Base-by-base conservation (phyloP, 2,329 filamentous ascomycete species). In the Aspergillus sp. region DNA sequence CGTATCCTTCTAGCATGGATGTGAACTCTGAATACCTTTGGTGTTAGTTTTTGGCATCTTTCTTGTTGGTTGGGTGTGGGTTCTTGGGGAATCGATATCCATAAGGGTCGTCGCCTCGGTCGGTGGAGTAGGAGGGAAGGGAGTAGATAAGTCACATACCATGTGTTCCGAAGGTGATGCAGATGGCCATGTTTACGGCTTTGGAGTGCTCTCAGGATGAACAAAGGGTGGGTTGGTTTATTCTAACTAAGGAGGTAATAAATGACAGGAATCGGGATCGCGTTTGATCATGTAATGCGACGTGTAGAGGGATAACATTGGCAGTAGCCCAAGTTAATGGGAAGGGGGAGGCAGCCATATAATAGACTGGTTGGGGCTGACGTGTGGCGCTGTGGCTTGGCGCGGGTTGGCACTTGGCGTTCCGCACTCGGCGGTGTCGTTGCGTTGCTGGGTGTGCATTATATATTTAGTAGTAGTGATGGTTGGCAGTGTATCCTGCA, bases 1-100 rank as follows among this genome's bases (percentile, higher is more conserved):
- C 78, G 57, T 79, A 80, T n/a, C 78, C 79, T 63, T 79, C 70
- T 23, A 81, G 72, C 63, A 72, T 74, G 39, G 73, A 77, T 2
- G 77, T 76, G 64, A 81, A 80, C 60, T 81, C 79, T 80, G 62
- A 5, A 47, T 47, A 5, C 7, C 13, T 49, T 47, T 38, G 3
- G 19, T 32, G 36, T 64, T 58, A 55, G 59, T 55, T 52, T 52
- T 45, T 17, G 48, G 15, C 7, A 15, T 13, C 9, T 13, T 6
- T 5, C 17, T 41, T 21, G 32, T 9, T 21, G 12, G 52, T 47
- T 43, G 12, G 45, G 38, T 36, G 55, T 43, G 55, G 50, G 15
- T 25, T 25, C 43, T 25, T 43, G 54, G 23, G 41, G 17, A 45
- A 19, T 45, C 10, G 0, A 45, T 45, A 23, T 4, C 8, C 25